Base-by-base conservation (phyloP, 495 filamentous ascomycete genomes). In the Annulohypoxylon nitens region DNA sequence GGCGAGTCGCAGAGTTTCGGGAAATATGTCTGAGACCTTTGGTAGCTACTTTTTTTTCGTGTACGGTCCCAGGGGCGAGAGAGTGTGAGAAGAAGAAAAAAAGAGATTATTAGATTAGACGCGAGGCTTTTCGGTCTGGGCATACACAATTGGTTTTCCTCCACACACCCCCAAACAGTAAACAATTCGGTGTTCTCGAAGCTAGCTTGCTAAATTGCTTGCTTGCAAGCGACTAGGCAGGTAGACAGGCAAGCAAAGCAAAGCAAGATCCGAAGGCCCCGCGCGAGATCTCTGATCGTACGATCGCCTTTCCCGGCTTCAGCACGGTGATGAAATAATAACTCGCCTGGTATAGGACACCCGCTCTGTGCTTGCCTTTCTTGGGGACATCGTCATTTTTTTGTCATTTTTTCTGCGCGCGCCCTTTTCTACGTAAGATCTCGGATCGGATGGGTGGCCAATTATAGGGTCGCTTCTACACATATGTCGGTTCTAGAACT, bases 21-120 rank as follows among this genome's bases (percentile, higher is more conserved):
- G 64, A 71, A 68, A 64, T 64, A 71, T 75, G 72, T 70, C 72
- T 75, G 67, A 75, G 67, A 75, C 72, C 59, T 57, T 50, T 30
- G 30, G 58, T 60, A 65, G 59, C 48, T 39, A 8, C 9, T 11
- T 11, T 39, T 39, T 39, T 39, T 43, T 61, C 61, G 71, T 70
- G 66, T 61, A 65, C 16, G 39, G 54, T 45, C 37, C 53, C 53
- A 55, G 41, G 65, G 48, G 55, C 39, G 41, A 57, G 10, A n/a
- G 39, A 43, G 12, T 14, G 8, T 12, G 11, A 43, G 14, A 43
- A n/a, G 14, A 14, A 47, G 30, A 36, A 36, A 26, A 57, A 4
- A 57, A 5, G 61, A n/a, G 18, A 74, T 62, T 48, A n/a, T 65
- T 70, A 74, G 61, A 70, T 61, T 70, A 69, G 70, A 68, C 60